A percentile compares a stretch with the other conserved stretches of the same genome.
Evolutionary conservation across 352 stramenopile species (phyloP).

Genomic region (Halophytophthora polymorphica): DNA sequence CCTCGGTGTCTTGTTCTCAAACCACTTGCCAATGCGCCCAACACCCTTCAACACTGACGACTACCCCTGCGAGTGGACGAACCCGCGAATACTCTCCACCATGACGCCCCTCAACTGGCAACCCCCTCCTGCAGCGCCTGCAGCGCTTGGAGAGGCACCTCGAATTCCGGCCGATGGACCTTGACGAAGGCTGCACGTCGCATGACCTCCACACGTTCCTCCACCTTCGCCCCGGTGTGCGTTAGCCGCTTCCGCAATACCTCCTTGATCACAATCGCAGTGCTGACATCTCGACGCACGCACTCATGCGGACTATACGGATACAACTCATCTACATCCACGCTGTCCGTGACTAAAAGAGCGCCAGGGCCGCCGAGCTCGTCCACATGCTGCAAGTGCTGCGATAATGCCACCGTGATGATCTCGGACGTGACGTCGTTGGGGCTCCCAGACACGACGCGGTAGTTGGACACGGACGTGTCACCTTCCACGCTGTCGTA

Average conservation of each 20-base stretch:
- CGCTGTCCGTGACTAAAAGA: slow-evolving; percentile 17
- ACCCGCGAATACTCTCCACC: slow-evolving; percentile 1
- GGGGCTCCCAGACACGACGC: not conserved
- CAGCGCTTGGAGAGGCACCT: not conserved
- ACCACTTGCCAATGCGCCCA: no score
- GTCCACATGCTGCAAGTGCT: slow-evolving; percentile 1
- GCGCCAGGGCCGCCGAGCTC: not conserved
- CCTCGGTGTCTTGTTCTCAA: no score
- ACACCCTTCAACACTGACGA: no score
- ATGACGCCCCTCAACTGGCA: slow-evolving; percentile 6
- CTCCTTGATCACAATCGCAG: slow-evolving; percentile 7
- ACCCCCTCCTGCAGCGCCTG: slow-evolving; percentile 8
- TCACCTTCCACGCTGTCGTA: slow-evolving; percentile 15
- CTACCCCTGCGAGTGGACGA: no score
- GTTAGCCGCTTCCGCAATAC: not conserved
- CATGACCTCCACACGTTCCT: slow-evolving; percentile 9
- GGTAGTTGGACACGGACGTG: slow-evolving; percentile 16
- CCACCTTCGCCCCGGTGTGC: no score
- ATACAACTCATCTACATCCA: slow-evolving; percentile 27
- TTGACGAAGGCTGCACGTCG: slow-evolving; percentile 5
- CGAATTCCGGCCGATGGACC: slow-evolving; percentile 7
- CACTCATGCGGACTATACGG: slow-evolving; percentile 24
- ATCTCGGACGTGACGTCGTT: slow-evolving; percentile 6
- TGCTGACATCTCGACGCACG: slow-evolving; percentile 22
- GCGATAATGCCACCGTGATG: slow-evolving; percentile 4